Percentiles rank a stretch among this genome's conserved stretches.
Conservation (phyloP, 345 rosid genomes). For the Cochlearia excelsa region DNA sequence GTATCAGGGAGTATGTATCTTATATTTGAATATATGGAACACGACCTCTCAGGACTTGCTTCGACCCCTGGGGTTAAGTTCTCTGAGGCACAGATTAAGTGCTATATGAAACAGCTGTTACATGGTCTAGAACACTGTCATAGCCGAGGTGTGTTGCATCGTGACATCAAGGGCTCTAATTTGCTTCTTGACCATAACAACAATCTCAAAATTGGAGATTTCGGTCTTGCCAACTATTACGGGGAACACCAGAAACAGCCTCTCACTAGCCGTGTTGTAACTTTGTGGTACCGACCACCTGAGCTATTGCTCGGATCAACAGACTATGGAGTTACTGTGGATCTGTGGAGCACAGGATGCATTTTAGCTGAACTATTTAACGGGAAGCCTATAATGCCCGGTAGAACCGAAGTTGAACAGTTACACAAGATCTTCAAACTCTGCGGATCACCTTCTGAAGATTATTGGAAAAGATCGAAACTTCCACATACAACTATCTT, state of each 20-base stretch:
- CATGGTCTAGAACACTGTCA: conserved; percentile 65
- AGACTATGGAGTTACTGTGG: conserved; percentile 58
- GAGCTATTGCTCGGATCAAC: conserved; percentile 67
- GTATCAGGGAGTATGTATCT: conserved; percentile 64
- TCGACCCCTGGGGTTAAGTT: conserved; percentile 50
- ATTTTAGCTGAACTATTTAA: conserved; percentile 60
- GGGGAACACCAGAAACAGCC: conserved; percentile 44
- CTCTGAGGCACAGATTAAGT: conserved; percentile 66
- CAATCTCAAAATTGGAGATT: conserved; percentile 65
- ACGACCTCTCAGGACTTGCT: conserved; percentile 64
- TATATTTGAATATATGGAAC: conserved; percentile 70
- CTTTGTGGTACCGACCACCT: conserved; percentile 72
- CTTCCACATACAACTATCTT: conserved; percentile 59
- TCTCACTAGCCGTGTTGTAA: conserved; percentile 68
- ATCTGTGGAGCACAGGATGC: conserved; percentile 69
- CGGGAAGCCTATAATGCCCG: conserved; percentile 73
- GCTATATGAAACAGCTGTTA: conserved; percentile 63
- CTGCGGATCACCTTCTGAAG: conserved; percentile 75
- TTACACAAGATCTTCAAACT: conserved; percentile 70
- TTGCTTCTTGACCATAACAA: conserved; percentile 51
- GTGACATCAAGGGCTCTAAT: conserved; percentile 71
- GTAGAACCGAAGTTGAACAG: conserved; percentile 78
- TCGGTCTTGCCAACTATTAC: conserved; percentile 56
- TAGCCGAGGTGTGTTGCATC: conserved; percentile 57
- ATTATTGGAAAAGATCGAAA: conserved; percentile 61